Conservation (phyloP, 2,329 filamentous ascomycete genomes). For the Calonectria leucothoes region DNA sequence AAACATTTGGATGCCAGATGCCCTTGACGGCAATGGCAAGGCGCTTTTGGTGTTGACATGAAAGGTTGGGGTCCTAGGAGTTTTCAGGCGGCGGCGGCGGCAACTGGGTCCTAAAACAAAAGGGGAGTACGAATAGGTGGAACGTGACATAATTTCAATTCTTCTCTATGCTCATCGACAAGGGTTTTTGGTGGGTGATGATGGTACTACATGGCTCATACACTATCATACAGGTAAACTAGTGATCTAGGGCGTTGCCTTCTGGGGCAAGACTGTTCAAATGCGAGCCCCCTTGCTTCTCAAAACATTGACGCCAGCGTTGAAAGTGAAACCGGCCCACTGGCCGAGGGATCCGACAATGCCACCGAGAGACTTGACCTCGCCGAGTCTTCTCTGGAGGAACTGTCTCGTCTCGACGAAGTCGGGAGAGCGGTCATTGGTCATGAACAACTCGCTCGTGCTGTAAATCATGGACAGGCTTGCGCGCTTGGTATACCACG, state of each 20-base stretch:
- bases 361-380: conserved; percentile 72
- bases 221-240: conserved; percentile 39
- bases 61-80: conserved; percentile 12
- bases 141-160: conserved; percentile 15
- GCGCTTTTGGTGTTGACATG: conserved; percentile 25
- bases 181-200: conserved; percentile 19
- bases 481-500: conserved; percentile 82
- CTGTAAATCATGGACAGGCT: conserved; percentile 71
- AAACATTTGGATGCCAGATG: conserved; percentile 23
- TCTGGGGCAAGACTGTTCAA: conserved; percentile 51
- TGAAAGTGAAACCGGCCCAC: conserved; percentile 86
- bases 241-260: not conserved
- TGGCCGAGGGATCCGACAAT: conserved; percentile 74
- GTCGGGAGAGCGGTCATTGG: conserved; percentile 80
- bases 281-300: conserved; percentile 90
- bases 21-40: conserved; percentile 14
- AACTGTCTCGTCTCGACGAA: conserved; percentile 85
- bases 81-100: conserved; percentile 30
- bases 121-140: not conserved
- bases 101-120: conserved; percentile 3
- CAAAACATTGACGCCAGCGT: conserved; percentile 82
- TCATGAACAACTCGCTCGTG: conserved; percentile 92
- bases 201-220: conserved; percentile 38
- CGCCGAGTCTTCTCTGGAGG: conserved; percentile 78
- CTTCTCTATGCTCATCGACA: conserved; percentile 22